Base-by-base conservation (phyloP, 805 yeast genomes). In the Saccharomycopsis lassenensis region DNA sequence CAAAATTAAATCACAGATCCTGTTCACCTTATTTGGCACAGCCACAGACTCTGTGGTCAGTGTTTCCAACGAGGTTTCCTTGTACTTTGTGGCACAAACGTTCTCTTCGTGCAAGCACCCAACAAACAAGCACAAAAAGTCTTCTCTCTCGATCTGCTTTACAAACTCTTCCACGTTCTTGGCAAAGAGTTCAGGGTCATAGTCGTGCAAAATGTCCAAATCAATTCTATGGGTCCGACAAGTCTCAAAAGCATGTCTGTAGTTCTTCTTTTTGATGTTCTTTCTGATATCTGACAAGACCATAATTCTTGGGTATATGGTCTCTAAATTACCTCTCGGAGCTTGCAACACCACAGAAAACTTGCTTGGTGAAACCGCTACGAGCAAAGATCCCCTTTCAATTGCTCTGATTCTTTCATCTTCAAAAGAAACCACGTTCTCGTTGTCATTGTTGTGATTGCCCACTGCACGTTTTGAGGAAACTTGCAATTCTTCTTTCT, bases 281-380 rank as follows among this genome's bases (percentile, higher is more conserved):
- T 68, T 63, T 46, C 98, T 70, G 18, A 91, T 93, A 16, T 79
- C 91, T 8, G 82, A 69, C 26, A 91, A 61, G 3, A 89, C 94
- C 80, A 91, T 76, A 31, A 91, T 81, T 55, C 98, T 69, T 10
- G 99, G 98, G 50, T 74, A 77, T 14, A 91, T 81, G 0, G 97
- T 86, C 56, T 91, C 99, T 47, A 91, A 61, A 51, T 91, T 91
- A 43, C 99, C 99, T 54, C 99, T 71, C 41, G 94, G 94, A 4
- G 95, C 95, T 56, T 91, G 95, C 36, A 91, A 63, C 3, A 84
- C 75, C 14, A 93, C 86, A 1, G 87, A 69, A 39, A 86, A 76
- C 37, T 73, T 79, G 0, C 89, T 73, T 1, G 96, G 95, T 50
- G 86, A 78, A 2, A 74, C 73, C 26, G 86, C 65, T 0, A 89